Evolutionary conservation across 106 monocot species (phyloP), one percentile per base, ranked within the genome.

Genomic region (Dendrobium chrysotoxum): DNA sequence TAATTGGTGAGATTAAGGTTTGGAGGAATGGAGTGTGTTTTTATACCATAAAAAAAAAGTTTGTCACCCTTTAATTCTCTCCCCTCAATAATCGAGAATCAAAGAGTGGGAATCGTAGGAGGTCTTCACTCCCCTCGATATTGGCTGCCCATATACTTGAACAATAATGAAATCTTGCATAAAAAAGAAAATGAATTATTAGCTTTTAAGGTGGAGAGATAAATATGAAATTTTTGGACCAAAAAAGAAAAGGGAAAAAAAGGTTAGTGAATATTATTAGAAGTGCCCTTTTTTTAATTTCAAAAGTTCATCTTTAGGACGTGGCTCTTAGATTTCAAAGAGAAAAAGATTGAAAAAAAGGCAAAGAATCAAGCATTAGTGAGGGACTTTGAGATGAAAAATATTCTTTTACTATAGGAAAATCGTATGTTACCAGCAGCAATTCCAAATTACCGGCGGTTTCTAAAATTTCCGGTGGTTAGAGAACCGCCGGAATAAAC

Each of bases 81-180:
- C 55, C 55, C 55, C 0, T 20, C 55, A 55, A 55, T 17, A 55
- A 55, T 55, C 1, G 55, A 55, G 55, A 55, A 55, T 55, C 55
- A 55, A 55, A 55, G 75, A 81, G 50, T 84, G 83, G 84, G 84
- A 84, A 86, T 81, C 85, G 54, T 78, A 47, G 70, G 57, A 78
- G 80, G 82, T 82, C 81, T 72, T 84, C 70, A 74, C 23, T 76
- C 40, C 75, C 42, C 46, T 78, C 79, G 66, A 67, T 80, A 16
- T 35, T 57, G 50, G n/a, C 12, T 18, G 11, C 15, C 42, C 35
- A 38, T 55, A 55, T 84, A 40, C 72, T 83, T 87, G 83, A 83
- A 81, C 77, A 40, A 78, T 74, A 35, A 35, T 83, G 79, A 80
- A 82, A 35, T 35, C 3, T 35, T 35, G 85, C 79, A 82, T 57